Evolutionary conservation across 2,329 filamentous ascomycete species (phyloP), one percentile per base, ranked within the genome.

Genomic region (Talaromyces pinophilus): DNA sequence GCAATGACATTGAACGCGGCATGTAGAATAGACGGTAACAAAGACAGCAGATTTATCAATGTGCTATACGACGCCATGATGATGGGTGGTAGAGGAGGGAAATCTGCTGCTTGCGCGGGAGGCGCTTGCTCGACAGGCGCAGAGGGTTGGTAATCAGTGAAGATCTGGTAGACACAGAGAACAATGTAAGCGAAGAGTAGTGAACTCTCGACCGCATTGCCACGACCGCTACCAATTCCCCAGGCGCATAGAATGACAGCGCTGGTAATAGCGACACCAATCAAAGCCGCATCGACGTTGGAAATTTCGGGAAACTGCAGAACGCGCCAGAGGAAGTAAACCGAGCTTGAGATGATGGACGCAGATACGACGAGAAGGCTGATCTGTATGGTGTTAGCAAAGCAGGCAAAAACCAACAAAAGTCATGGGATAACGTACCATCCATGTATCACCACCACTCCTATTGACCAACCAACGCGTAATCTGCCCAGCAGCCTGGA

Each of bases 51-150:
- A 72, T 96, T 92, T 57, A 97, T 83, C 52, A 98, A 82, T 0
- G 94, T 97, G 30, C 93, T 94, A 79, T 97, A 98, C 6, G 93
- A 97, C 5, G 94, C 95, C 94, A 98, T 98, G 78, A 99, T 94
- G 70, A 98, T 93, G 0, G 95, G 95, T 15, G 95, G 95, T 52
- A 99, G 84, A n/a, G 95, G 95, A 46, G 95, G 95, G 68, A 98
- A 95, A 30, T 96, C 93, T 67, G 81, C 75, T 5, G 78, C 74
- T 67, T 96, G 90, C 15, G 86, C 75, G 15, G 85, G 80, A 57
- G 83, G 81, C 17, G 78, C 77, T 35, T 87, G 85, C 38, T 85
- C 82, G 33, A 85, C 82, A n/a, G 86, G 88, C 19, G 86, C 79
- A 4, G 91, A 93, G 2, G 95, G 93, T 71, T 94, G 88, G 80